Evolutionary conservation across 108 stramenopile species (phyloP).

Genomic region (Asterionellopsis glacialis): DNA sequence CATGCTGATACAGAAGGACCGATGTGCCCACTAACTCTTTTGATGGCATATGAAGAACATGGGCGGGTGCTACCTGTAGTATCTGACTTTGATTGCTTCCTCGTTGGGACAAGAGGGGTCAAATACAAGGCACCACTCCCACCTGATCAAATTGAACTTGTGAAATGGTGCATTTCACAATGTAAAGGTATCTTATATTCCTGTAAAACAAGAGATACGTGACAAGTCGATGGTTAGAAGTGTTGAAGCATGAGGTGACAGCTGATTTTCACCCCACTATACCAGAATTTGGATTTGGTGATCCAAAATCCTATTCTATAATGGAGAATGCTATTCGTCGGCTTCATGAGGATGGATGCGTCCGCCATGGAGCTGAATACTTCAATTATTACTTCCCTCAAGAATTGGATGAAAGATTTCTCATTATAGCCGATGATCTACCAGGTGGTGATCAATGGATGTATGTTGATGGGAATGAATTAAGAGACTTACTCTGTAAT

Average conservation of each 20-base stretch:
- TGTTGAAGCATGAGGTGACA: constrained; percentile 29
- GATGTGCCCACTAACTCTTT: constrained; percentile 36
- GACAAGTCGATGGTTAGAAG: constrained; percentile 45
- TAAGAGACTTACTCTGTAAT: constrained; percentile 35
- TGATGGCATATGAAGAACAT: constrained; percentile 58
- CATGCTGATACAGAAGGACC: constrained; percentile 23
- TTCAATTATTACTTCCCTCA: constrained; percentile 65
- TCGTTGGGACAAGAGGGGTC: constrained; percentile 45
- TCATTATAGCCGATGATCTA: constrained; percentile 44
- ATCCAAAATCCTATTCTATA: constrained; percentile 43
- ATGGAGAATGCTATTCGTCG: constrained; percentile 42
- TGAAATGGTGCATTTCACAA: constrained; percentile 32
- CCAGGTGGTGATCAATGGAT: constrained; percentile 23
- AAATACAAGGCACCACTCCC: constrained; percentile 34
- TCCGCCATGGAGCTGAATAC: constrained; percentile 66
- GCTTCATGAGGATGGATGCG: constrained; percentile 35
- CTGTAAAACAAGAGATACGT: constrained; percentile 9
- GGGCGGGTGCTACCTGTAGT: constrained; percentile 47
- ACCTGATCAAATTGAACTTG: constrained; percentile 37
- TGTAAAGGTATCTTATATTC: constrained; percentile 26
- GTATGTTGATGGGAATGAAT: constrained; percentile 31
- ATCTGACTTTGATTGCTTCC: constrained; percentile 62
- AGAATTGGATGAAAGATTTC: constrained; percentile 49
- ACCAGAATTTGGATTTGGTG: constrained; percentile 50
- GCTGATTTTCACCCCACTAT: constrained; percentile 36